Conservation (phyloP, 2,329 filamentous ascomycete species). For the Aspergillus pseudotamarii region DNA sequence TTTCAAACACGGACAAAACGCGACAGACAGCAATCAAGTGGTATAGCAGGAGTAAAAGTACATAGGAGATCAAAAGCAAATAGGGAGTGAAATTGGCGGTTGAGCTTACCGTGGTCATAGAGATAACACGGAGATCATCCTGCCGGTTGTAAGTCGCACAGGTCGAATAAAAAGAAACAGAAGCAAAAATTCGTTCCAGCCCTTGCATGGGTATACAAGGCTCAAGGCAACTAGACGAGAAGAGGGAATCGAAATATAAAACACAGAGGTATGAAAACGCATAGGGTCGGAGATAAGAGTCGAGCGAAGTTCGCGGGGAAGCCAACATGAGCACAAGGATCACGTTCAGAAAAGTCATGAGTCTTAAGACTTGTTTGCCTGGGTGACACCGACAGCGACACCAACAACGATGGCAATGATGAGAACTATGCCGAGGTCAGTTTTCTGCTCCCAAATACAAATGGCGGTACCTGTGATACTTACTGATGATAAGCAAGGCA, state of each 20-base stretch:
- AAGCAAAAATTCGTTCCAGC: slow-evolving; percentile 15
- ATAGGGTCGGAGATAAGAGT: not conserved
- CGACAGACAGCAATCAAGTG: slow-evolving; percentile 16
- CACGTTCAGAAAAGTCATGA: not conserved
- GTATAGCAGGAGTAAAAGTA: slow-evolving; percentile 25
- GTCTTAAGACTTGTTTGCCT: slow-evolving; percentile 28
- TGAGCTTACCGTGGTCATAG: slow-evolving; percentile 16
- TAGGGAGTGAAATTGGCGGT: slow-evolving; percentile 23
- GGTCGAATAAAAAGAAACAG: slow-evolving; percentile 9
- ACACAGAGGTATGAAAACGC: not conserved
- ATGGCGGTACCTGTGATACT: slow-evolving; percentile 37
- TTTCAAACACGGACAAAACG: slow-evolving; percentile 17
- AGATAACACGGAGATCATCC: slow-evolving; percentile 3
- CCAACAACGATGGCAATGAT: slow-evolving; percentile 58
- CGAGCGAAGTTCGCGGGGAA: not conserved
- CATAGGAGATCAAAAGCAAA: slow-evolving; percentile 21
- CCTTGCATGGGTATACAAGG: slow-evolving; percentile 5
- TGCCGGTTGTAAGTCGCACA: slow-evolving; percentile 12
- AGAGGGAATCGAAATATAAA: slow-evolving; percentile 6
- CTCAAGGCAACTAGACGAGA: slow-evolving; percentile 9
- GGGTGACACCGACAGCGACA: slow-evolving; percentile 52
- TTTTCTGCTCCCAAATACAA: not conserved
- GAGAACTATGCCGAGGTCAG: slow-evolving; percentile 44
- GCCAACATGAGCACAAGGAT: not conserved
- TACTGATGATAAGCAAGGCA: slow-evolving; percentile 74